A percentile compares a stretch with the other conserved stretches of the same genome.
phyloP scores from a whole-genome alignment of 148 eudicot genomes.

The Beta vulgaris region DNA sequence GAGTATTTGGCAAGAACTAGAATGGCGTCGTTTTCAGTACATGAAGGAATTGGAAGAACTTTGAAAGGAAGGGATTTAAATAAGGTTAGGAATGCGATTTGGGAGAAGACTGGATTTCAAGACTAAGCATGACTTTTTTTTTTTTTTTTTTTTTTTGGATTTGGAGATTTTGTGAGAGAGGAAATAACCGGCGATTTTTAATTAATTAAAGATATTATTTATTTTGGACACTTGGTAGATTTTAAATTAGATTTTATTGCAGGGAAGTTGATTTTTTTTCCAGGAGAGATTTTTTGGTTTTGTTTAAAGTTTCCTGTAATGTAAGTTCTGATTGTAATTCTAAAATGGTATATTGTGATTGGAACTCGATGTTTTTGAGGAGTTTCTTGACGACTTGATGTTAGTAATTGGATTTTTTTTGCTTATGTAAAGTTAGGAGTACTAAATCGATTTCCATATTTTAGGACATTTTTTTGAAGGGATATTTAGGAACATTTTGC shows the following conservation, averaged over 20 bases:
- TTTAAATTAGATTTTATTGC: not conserved
- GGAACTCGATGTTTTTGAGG: not conserved
- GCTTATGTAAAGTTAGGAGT: too few relatives aligned
- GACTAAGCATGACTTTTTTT: constrained; percentile 27
- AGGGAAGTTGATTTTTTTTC: not conserved
- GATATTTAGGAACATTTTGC: too few relatives aligned
- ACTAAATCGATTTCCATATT: too few relatives aligned
- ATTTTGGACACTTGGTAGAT: not conserved
- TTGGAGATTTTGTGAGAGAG: not conserved
- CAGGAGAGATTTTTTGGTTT: not conserved
- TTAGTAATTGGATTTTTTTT: not conserved
- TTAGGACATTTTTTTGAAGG: too few relatives aligned
- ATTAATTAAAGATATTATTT: not conserved
- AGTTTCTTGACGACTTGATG: too few relatives aligned
- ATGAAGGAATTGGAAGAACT: constrained; percentile 69
- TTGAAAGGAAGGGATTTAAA: constrained; percentile 77
- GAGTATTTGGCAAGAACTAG: constrained; percentile 62
- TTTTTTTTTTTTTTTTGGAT: not conserved
- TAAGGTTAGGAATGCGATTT: constrained; percentile 75
- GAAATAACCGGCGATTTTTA: not conserved
- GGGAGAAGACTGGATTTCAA: constrained; percentile 71
- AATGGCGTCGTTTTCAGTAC: constrained; percentile 59
- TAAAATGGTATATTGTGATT: not conserved
- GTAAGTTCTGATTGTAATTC: not conserved
- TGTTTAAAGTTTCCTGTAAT: not conserved